Percentiles rank a stretch among this genome's conserved stretches.
Conservation (phyloP, 2,329 filamentous ascomycete species). For the Fusarium paranaense region DNA sequence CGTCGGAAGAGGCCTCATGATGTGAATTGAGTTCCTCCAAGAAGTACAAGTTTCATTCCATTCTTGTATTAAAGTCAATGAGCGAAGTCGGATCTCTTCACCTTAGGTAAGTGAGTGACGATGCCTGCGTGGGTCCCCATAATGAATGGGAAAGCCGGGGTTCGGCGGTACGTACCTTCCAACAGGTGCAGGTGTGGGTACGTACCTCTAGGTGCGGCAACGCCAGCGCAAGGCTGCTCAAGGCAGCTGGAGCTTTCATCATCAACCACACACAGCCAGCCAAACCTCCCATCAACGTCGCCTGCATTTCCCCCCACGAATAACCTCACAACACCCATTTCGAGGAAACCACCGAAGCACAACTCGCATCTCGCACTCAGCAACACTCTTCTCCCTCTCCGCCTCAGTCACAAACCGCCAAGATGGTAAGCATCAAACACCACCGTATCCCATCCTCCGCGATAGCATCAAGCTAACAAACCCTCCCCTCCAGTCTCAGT, state of each 20-base stretch:
- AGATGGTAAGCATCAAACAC: slow-evolving; percentile 59
- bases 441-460: not conserved
- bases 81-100: slow-evolving; percentile 33
- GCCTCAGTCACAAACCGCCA: slow-evolving; percentile 45
- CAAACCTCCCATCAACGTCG: slow-evolving; percentile 13
- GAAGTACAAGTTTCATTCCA: slow-evolving; percentile 25
- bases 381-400: not conserved
- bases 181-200: slow-evolving; percentile 19
- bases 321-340: not conserved
- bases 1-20: slow-evolving; percentile 52
- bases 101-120: slow-evolving; percentile 25
- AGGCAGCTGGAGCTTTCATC: slow-evolving; percentile 38
- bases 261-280: slow-evolving; percentile 25
- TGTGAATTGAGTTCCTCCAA: slow-evolving; percentile 35
- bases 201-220: slow-evolving; percentile 33
- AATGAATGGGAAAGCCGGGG: not conserved
- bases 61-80: slow-evolving; percentile 5
- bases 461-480: slow-evolving; percentile 33
- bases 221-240: slow-evolving; percentile 40
- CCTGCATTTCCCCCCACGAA: not conserved
- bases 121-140: slow-evolving; percentile 27
- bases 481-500: slow-evolving; percentile 61
- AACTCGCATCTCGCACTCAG: not conserved
- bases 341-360: not conserved
- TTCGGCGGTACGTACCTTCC: slow-evolving; percentile 4